Evolutionary conservation across 352 stramenopile species (phyloP).

Genomic region (Lagenidium giganteum): DNA sequence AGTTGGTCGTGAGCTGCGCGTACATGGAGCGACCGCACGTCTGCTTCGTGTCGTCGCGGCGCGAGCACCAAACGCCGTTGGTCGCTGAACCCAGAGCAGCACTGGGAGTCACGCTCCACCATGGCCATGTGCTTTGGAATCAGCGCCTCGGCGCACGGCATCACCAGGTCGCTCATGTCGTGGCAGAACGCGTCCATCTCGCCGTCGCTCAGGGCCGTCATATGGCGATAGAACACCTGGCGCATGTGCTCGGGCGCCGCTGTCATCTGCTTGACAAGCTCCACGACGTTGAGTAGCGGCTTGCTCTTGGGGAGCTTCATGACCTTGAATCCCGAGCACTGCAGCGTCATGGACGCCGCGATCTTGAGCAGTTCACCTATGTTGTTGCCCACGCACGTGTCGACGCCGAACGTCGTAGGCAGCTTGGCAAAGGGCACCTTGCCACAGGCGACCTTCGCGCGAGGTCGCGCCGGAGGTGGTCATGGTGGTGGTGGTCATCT

Average conservation of each 20-base stretch:
- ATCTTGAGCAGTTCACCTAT: conserved; percentile 21
- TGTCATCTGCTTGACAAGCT: conserved; percentile 27
- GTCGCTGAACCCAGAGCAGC: conserved; percentile 35
- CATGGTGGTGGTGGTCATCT: too few relatives aligned
- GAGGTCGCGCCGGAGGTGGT: too few relatives aligned
- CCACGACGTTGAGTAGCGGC: conserved; percentile 19
- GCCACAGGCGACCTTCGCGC: too few relatives aligned
- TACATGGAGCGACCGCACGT: conserved; percentile 31
- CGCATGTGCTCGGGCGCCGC: conserved; percentile 26
- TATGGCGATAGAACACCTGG: conserved; percentile 30
- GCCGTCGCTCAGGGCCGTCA: conserved; percentile 18
- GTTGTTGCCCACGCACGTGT: conserved; percentile 51
- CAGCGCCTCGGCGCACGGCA: conserved; percentile 29
- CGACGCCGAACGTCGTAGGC: conserved; percentile 31
- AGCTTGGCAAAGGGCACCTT: conserved; percentile 19
- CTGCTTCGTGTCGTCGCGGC: conserved; percentile 9
- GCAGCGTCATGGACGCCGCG: conserved; percentile 21
- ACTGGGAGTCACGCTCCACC: conserved; percentile 30
- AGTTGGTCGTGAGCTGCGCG: conserved; percentile 27
- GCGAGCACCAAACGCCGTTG: conserved; percentile 34
- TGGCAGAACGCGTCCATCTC: conserved; percentile 33
- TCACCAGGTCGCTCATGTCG: conserved; percentile 25
- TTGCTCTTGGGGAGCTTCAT: conserved; percentile 25
- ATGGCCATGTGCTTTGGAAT: conserved; percentile 25
- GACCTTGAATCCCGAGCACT: conserved; percentile 30